Evolutionary conservation across 225 moss, liverwort and hornwort genomes (phyloP).

Genomic region (Physcomitrellopsis africana): DNA sequence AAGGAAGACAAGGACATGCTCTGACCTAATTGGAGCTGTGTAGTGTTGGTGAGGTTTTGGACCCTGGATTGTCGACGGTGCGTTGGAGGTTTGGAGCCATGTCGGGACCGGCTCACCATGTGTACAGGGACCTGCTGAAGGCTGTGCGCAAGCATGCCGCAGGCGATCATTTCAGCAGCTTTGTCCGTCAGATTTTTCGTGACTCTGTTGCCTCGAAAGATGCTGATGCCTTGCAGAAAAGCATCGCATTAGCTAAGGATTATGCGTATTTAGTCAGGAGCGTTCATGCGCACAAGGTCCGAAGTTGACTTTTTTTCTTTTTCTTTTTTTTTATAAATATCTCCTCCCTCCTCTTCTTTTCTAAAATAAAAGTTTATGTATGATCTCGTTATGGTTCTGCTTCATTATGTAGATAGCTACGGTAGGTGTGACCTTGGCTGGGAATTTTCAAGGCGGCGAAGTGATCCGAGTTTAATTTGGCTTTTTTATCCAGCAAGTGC

Average conservation of each 20-base stretch:
- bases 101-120: constrained; percentile 29
- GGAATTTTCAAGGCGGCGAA: background rate
- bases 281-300: constrained; percentile 85
- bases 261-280: constrained; percentile 79
- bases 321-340: background rate
- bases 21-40: too few relatives aligned
- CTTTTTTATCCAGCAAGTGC: too few relatives aligned
- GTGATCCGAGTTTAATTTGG: background rate
- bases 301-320: background rate
- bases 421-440: background rate
- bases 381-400: background rate
- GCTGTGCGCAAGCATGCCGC: constrained; percentile 63
- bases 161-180: constrained; percentile 55
- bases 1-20: too few relatives aligned
- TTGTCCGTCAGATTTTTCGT: constrained; percentile 59
- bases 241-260: constrained; percentile 67
- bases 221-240: constrained; percentile 39
- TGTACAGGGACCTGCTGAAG: constrained; percentile 68
- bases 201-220: constrained; percentile 56
- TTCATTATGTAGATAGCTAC: background rate
- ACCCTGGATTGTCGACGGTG: accelerated
- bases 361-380: too few relatives aligned
- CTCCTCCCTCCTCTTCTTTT: too few relatives aligned
- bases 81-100: background rate
- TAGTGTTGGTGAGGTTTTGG: too few relatives aligned